Percentiles rank a stretch among this genome's conserved stretches.
phyloP scores from a whole-genome alignment of 78 protist species.

The Dictyostelium intermedium region DNA sequence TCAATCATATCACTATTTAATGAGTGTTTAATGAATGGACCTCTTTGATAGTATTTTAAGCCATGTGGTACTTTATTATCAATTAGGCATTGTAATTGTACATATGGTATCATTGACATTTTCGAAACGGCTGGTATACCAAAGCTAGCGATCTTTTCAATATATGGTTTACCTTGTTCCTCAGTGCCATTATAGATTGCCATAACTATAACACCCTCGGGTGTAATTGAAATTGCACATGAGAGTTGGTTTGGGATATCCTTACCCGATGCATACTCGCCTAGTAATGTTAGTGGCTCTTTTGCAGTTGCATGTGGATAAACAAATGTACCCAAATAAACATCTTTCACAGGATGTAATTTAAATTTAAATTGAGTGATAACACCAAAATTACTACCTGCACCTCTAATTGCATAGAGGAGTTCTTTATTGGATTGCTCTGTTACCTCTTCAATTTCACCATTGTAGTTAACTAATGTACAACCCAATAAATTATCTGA shows the following conservation, averaged over 20 bases:
- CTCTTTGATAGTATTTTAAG: conserved; percentile 16
- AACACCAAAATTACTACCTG: conserved; percentile 52
- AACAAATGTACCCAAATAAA: conserved; percentile 11
- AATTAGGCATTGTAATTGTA: not conserved
- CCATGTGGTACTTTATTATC: conserved; percentile 26
- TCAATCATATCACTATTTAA: not conserved
- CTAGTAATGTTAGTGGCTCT: not conserved
- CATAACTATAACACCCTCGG: conserved; percentile 11
- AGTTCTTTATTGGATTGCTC: not conserved
- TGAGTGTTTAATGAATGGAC: not conserved
- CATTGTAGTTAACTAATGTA: conserved; percentile 17
- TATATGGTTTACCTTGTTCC: not conserved
- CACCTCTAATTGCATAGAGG: conserved; percentile 55
- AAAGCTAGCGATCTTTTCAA: not conserved
- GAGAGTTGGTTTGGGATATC: conserved; percentile 19
- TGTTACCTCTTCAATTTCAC: not conserved
- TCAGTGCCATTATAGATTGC: not conserved
- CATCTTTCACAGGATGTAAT: not conserved
- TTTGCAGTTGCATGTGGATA: not conserved
- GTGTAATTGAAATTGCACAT: conserved; percentile 23
- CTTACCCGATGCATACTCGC: not conserved
- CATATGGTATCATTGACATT: not conserved
- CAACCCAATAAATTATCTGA: not conserved
- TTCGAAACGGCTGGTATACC: not conserved
- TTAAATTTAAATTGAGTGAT: conserved; percentile 19